Percentiles rank a stretch among this genome's conserved stretches.
phyloP scores from a whole-genome alignment of 129 eudicot species.

The Arctium minus region DNA sequence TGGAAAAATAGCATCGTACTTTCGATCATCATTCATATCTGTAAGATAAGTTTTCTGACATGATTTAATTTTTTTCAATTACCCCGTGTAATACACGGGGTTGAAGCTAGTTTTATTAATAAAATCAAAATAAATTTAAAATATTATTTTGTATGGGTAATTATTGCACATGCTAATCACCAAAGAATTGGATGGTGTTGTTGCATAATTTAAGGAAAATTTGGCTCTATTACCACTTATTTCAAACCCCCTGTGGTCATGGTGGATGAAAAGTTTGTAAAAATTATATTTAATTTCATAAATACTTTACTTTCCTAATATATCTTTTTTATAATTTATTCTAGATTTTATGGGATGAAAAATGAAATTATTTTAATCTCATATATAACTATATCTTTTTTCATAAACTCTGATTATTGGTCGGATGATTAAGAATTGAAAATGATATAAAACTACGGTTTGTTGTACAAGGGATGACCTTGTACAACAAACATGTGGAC shows the following conservation, averaged over 20 bases:
- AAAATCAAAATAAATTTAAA: background rate
- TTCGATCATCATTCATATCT: no score
- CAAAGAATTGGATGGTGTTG: background rate
- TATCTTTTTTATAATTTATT: no score
- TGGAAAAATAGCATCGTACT: no score
- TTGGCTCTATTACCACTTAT: background rate
- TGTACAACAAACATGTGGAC: no score
- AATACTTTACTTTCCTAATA: background rate
- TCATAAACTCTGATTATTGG: background rate
- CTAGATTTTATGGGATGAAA: no score
- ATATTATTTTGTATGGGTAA: background rate
- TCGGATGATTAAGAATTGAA: background rate
- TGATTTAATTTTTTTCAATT: no score
- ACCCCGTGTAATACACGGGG: no score
- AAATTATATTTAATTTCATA: background rate
- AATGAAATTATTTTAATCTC: background rate
- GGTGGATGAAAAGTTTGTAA: background rate
- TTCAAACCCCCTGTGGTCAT: background rate
- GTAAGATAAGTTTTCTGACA: no score
- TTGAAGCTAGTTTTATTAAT: background rate
- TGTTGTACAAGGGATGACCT: no score
- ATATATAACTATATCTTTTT: no score
- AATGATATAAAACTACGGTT: background rate
- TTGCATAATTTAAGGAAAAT: conserved; percentile 10
- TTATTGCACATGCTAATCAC: background rate